A percentile compares a stretch with the other conserved stretches of the same genome.
Evolutionary conservation across 768 basidiomycete species (phyloP).

Genomic region (Tubosaeta brunneosetosa): DNA sequence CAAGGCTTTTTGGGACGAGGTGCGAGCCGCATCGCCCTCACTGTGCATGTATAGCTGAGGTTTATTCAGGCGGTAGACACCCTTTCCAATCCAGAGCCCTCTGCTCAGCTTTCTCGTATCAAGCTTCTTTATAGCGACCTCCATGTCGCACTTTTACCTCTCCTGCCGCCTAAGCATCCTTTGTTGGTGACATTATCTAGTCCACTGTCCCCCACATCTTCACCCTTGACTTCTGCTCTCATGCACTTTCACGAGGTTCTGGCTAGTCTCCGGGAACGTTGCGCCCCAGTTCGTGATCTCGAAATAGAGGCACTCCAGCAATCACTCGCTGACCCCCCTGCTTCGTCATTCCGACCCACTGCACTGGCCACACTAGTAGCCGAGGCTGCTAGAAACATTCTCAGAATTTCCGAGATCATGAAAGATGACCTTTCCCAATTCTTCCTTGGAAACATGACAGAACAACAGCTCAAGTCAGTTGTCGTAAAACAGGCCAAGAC

Average conservation of each 20-base stretch:
- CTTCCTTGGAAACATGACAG: slow-evolving; percentile 61
- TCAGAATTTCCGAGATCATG: slow-evolving; percentile 58
- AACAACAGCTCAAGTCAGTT: slow-evolving; percentile 48
- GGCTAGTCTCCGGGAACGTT: slow-evolving; percentile 49
- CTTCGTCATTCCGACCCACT: slow-evolving; percentile 17
- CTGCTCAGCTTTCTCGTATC: slow-evolving; percentile 55
- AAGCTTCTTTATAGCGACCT: slow-evolving; percentile 54
- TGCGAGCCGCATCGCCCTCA: slow-evolving; percentile 29
- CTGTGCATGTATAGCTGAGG: slow-evolving; percentile 15
- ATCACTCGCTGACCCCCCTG: slow-evolving; percentile 31
- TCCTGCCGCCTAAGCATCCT: slow-evolving; percentile 54
- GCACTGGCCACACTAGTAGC: slow-evolving; percentile 46
- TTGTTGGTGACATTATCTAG: slow-evolving; percentile 49
- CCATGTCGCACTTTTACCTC: slow-evolving; percentile 43
- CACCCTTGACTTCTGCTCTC: slow-evolving; percentile 57
- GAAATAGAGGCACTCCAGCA: slow-evolving; percentile 43
- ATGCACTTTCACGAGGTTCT: slow-evolving; percentile 53
- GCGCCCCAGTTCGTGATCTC: slow-evolving; percentile 61
- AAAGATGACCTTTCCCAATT: slow-evolving; percentile 64
- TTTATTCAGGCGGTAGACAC: slow-evolving; percentile 46
- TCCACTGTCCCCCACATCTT: slow-evolving; percentile 63
- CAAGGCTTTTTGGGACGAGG: slow-evolving; percentile 73
- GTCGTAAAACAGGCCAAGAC: slow-evolving; percentile 49
- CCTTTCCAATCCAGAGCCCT: slow-evolving; percentile 55
- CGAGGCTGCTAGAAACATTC: slow-evolving; percentile 42